These are phyloP conservation scores for Phytopythium delawarense DNA, from an alignment of 352 stramenopile species.

Conservation along the genomic window DNA sequence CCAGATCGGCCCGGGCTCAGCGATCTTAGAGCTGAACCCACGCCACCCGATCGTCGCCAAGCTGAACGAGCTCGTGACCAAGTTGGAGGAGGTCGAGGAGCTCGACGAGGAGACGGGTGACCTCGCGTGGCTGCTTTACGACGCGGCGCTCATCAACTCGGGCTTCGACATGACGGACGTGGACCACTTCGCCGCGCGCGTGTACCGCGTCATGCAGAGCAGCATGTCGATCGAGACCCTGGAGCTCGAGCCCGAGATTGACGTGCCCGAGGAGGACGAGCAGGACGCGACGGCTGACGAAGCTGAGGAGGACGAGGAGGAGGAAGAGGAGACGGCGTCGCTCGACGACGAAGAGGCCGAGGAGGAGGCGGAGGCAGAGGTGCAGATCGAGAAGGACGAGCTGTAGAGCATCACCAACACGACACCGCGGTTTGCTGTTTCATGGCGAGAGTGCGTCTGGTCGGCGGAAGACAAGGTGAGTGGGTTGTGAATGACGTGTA, in stretches of 20 bases:
- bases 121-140: conserved; percentile 96
- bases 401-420: conserved; percentile 19
- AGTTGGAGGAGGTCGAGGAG: conserved; percentile 26
- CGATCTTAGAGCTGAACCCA: conserved; percentile 99
- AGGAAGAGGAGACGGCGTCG: conserved; percentile 19
- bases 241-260: conserved; percentile 94
- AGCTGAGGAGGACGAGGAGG: conserved; percentile 32
- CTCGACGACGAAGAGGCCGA: conserved; percentile 24
- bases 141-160: conserved; percentile 96
- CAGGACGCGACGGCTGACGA: conserved; percentile 51
- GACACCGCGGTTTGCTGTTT: background rate
- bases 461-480: background rate
- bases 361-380: conserved; percentile 4
- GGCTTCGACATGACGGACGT: conserved; percentile 95
- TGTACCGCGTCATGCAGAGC: conserved; percentile 93
- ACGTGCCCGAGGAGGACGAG: conserved; percentile 75
- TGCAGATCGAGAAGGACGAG: conserved; percentile 27
- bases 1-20: conserved; percentile 42
- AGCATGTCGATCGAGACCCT: conserved; percentile 90
- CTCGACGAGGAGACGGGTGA: conserved; percentile 90
- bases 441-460: background rate
- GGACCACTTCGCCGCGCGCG: conserved; percentile 90
- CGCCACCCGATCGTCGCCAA: conserved; percentile 97
- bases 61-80: conserved; percentile 84
- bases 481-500: background rate